A percentile compares a stretch with the other conserved stretches of the same genome.
Conservation (phyloP, 164 flowering plant species). For the Vitis rotundifolia region DNA sequence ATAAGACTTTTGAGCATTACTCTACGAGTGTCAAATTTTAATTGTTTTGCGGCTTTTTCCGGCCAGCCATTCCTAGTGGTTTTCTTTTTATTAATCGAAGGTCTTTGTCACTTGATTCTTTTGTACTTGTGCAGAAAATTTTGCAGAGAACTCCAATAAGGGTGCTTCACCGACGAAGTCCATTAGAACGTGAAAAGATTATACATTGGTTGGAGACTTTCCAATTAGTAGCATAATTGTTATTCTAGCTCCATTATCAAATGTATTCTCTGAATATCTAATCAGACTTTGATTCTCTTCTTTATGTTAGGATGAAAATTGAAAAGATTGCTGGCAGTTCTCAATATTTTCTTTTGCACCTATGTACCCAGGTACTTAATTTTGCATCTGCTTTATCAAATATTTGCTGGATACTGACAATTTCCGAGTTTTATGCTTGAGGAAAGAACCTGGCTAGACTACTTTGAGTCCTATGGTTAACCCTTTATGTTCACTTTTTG, state of each 20-base stretch:
- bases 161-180: constrained; percentile 98
- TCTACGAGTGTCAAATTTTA: no score
- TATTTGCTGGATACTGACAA: no score
- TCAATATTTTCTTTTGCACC: constrained; percentile 85
- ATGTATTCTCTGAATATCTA: constrained; percentile 4
- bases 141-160: constrained; percentile 86
- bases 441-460: background rate
- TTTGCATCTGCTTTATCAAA: no score
- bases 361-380: constrained; percentile 80
- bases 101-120: background rate
- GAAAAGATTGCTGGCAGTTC: constrained; percentile 69
- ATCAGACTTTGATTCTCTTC: background rate
- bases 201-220: constrained; percentile 74
- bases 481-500: background rate
- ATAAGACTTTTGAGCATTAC: no score
- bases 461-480: no score
- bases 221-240: background rate
- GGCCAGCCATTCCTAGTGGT: background rate
- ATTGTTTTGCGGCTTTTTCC: no score
- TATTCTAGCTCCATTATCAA: constrained; percentile 1
- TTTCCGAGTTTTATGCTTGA: no score
- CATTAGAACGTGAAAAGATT: constrained; percentile 80
- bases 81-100: background rate
- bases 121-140: constrained; percentile 47
- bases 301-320: constrained; percentile 69